A percentile compares a stretch with the other conserved stretches of the same genome.
Conservation (phyloP, 768 basidiomycete genomes). For the Hemileccinum impolitum region DNA sequence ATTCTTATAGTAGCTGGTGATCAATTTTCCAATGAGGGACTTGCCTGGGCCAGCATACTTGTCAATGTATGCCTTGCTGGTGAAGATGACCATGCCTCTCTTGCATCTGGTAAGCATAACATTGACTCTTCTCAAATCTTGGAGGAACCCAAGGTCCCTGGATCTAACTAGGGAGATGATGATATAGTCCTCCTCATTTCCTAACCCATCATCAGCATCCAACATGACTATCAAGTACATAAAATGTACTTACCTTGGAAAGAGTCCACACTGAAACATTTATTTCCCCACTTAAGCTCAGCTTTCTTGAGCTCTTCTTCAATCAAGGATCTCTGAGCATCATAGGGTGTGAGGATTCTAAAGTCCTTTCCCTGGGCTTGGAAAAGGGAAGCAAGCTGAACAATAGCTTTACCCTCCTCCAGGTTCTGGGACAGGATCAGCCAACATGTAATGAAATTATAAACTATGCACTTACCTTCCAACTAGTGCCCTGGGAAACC, state of each 20-base stretch:
- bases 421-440: constrained; percentile 46
- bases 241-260: constrained; percentile 60
- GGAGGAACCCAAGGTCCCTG: constrained; percentile 62
- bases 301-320: constrained; percentile 50
- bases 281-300: constrained; percentile 60
- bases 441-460: not conserved
- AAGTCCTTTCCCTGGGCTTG: constrained; percentile 48
- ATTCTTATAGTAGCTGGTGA: constrained; percentile 27
- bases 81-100: constrained; percentile 71
- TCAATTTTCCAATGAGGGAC: constrained; percentile 42
- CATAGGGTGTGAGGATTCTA: constrained; percentile 80
- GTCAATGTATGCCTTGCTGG: constrained; percentile 58
- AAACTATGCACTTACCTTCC: constrained; percentile 29
- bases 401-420: constrained; percentile 51
- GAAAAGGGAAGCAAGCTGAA: constrained; percentile 56
- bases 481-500: constrained; percentile 35
- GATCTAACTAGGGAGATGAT: constrained; percentile 71
- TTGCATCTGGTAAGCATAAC: constrained; percentile 86
- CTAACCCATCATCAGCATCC: constrained; percentile 34
- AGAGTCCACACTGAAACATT: constrained; percentile 72
- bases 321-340: constrained; percentile 60
- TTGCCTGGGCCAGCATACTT: constrained; percentile 47
- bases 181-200: constrained; percentile 80
- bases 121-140: constrained; percentile 67
- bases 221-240: not conserved